Evolutionary conservation across 805 yeast genomes (phyloP), one percentile per base, ranked within the genome.

Genomic region (Zygosaccharomyces kombuchaensis): DNA sequence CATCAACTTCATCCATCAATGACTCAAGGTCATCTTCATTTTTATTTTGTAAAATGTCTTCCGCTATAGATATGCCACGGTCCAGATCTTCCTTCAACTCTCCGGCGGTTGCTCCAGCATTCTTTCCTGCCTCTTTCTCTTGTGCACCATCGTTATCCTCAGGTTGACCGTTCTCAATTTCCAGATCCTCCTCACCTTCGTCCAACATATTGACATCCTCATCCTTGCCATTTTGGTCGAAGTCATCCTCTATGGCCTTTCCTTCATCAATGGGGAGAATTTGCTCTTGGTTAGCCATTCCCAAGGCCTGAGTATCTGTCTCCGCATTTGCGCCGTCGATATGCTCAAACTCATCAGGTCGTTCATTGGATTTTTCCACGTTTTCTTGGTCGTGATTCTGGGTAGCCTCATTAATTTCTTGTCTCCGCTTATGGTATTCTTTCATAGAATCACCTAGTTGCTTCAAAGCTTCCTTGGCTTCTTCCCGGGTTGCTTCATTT

Each of bases 361-460:
- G 75, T 50, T 80, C 83, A 48, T 77, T 81, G 9, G 82, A 80
- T 19, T 71, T 68, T 43, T 77, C 75, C 21, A 62, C 49, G 19
- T 65, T 69, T 36, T 75, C 70, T 23, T 70, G 70, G 34, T 79
- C 80, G 42, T 76, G 78, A 21, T 67, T 68, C 27, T 70, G 67
- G 2, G 76, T 67, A 8, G 86, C 79, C 52, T 87, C 90, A 53
- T 82, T 74, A 50, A 93, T 91, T 56, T 89, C 96, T 63, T 87
- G 88, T 52, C 85, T 81, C 56, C 96, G 84, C 61, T 87, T 84
- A 62, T 91, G 95, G 68, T 85, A 91, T 60, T 90, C 96, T 56
- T 91, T 87, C 68, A 90, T 63, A 1, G 96, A 79, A 65, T 90
- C 97, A 43, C 99, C 98, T 10, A 93, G 74, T 61, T 89, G 89